Evolutionary conservation across 495 filamentous ascomycete genomes (phyloP), one percentile per base, ranked within the genome.

Genomic region (Aspergillus ellipticus): DNA sequence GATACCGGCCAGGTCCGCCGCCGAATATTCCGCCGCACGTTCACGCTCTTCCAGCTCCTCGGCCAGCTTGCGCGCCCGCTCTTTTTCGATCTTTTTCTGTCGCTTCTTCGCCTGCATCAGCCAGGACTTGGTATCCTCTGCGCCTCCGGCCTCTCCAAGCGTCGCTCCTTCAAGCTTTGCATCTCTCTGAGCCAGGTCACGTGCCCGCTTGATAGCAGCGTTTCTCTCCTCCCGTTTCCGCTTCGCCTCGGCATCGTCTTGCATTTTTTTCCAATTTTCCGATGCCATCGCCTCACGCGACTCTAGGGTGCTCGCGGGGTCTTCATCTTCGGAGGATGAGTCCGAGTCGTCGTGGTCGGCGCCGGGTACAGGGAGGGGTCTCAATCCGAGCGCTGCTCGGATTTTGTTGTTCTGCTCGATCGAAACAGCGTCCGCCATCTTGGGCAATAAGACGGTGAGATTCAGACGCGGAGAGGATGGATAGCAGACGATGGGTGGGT

Each of bases 361-460:
- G 48, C 89, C 87, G 19, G 89, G 88, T 8, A 95, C 89, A 46
- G 91, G 91, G 59, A 98, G 79, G 29, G 92, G 93, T 64, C 92
- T 90, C 75, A 96, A 85, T 56, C 94, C 94, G 60, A 97, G 80
- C 35, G 90, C 89, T 57, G 85, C 80, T 42, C 94, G 92, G 60
- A 96, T 85, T 66, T 92, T 89, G 79, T 98, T 98, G 45, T 90
- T 89, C 78, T 96, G 90, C 68, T 96, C 91, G 67, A 98, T 92
- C 51, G 89, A 87, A 26, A 92, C 82, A 61, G 85, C 79, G 78
- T 93, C 89, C 33, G 83, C 74, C 89, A 93, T 95, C 33, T 54
- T 84, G 71, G 31, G 2, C 37, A 31, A 39, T 57, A 53, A 53
- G 55, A 33, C 16, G 28, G 41, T 47, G 47, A 10, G 28, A 39